phyloP scores from a whole-genome alignment of 169 alveolate species.

The Plasmodium inui region DNA sequence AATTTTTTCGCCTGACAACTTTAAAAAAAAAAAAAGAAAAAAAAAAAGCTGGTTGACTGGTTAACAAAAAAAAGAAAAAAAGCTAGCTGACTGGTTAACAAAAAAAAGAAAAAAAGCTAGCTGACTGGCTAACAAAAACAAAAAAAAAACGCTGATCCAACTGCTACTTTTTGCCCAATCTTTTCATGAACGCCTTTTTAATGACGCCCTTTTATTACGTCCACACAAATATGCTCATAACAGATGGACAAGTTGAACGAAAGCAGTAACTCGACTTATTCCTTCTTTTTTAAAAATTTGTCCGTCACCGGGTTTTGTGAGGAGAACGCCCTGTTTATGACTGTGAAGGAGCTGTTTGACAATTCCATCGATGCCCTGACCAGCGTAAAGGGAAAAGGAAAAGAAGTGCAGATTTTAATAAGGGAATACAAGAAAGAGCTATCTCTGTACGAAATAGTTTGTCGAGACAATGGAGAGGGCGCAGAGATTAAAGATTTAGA shows the following conservation, averaged over 20 bases:
- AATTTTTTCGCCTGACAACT: background rate
- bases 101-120: background rate
- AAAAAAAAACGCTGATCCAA: background rate
- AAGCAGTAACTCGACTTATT: conserved; percentile 53
- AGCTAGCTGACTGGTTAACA: background rate
- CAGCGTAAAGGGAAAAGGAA: conserved; percentile 11
- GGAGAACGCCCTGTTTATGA: conserved; percentile 75
- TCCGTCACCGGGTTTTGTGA: conserved; percentile 75
- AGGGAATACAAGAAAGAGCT: conserved; percentile 44
- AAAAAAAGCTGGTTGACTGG: background rate
- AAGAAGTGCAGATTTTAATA: conserved; percentile 44
- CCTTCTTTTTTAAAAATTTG: conserved; percentile 69
- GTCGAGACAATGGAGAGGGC: conserved; percentile 77
- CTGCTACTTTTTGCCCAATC: background rate
- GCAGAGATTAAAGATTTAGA: conserved; percentile 65
- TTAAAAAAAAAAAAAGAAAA: background rate
- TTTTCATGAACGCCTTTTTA: background rate
- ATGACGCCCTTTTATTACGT: background rate
- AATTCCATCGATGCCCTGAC: conserved; percentile 67
- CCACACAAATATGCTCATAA: background rate
- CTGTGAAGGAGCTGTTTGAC: conserved; percentile 75
- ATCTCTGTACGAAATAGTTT: conserved; percentile 60
- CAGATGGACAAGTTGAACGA: conserved; percentile 16
- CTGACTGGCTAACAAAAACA: background rate
- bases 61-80: background rate